Percentiles rank a stretch among this genome's conserved stretches.
Evolutionary conservation across 2,329 filamentous ascomycete genomes (phyloP).

Genomic region (Seiridium cupressi): DNA sequence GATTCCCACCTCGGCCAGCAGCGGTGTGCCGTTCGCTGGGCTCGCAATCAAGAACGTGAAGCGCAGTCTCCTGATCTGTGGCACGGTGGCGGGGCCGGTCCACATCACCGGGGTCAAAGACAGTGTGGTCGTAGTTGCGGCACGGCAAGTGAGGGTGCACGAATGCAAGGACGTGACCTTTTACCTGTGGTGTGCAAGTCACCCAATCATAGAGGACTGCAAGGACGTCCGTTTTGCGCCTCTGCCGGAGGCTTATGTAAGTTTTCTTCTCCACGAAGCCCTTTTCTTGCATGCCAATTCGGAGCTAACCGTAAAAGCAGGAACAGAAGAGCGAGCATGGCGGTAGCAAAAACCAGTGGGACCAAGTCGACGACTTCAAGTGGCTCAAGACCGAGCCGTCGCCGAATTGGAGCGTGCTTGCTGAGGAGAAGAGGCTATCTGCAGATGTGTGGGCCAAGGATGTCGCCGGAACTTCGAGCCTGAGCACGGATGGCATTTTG

Average conservation of each 20-base stretch:
- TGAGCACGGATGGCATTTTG: slow-evolving; percentile 65
- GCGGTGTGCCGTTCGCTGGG: slow-evolving; percentile 66
- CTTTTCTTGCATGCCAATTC: background rate
- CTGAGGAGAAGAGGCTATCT: slow-evolving; percentile 55
- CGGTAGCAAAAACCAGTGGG: slow-evolving; percentile 67
- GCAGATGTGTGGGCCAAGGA: slow-evolving; percentile 68
- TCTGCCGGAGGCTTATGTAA: slow-evolving; percentile 67
- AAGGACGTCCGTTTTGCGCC: slow-evolving; percentile 74
- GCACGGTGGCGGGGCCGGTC: slow-evolving; percentile 74
- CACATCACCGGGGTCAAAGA: slow-evolving; percentile 76
- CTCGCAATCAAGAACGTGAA: slow-evolving; percentile 66
- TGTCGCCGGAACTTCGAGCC: slow-evolving; percentile 61
- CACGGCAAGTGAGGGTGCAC: slow-evolving; percentile 91
- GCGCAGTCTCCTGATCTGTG: slow-evolving; percentile 72
- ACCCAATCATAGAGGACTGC: slow-evolving; percentile 94
- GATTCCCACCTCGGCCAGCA: slow-evolving; percentile 50
- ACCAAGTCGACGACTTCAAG: slow-evolving; percentile 95
- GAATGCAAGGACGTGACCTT: slow-evolving; percentile 78
- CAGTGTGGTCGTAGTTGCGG: slow-evolving; percentile 74
- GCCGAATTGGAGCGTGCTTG: slow-evolving; percentile 80
- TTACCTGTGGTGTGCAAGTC: slow-evolving; percentile 77
- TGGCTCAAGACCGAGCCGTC: slow-evolving; percentile 86
- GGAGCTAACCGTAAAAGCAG: background rate
- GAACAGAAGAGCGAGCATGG: slow-evolving; percentile 25
- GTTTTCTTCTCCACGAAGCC: slow-evolving; percentile 27